Evolutionary conservation across 2,329 filamentous ascomycete species (phyloP).

Genomic region (Pestalotiopsis sp.): DNA sequence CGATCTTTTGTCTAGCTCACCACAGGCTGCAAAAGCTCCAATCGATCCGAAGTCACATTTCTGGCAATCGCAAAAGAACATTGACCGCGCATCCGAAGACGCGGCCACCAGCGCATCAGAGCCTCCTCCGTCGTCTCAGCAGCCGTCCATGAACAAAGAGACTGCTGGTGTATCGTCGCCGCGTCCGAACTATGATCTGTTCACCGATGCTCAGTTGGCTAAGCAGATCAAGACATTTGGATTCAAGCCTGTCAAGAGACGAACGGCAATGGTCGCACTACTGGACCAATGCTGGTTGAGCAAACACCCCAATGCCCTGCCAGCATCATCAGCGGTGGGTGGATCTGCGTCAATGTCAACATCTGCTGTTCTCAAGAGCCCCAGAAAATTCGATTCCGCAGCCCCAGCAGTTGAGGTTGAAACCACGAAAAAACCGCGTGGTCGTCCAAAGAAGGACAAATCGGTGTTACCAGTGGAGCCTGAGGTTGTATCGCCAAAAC

Average conservation of each 20-base stretch:
- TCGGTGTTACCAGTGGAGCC: not conserved
- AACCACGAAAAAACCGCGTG: constrained; percentile 38
- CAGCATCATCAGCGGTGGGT: not conserved
- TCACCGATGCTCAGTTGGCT: constrained; percentile 64
- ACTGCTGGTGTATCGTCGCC: constrained; percentile 4
- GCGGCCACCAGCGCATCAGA: not conserved
- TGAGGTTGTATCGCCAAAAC: constrained; percentile 7
- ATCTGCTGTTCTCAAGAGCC: constrained; percentile 26
- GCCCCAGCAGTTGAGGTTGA: constrained; percentile 8
- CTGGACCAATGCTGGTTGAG: constrained; percentile 73
- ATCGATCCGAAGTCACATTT: constrained; percentile 17
- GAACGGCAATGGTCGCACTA: constrained; percentile 69
- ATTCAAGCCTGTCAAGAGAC: constrained; percentile 71
- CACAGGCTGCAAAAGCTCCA: not conserved
- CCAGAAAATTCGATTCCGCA: constrained; percentile 17
- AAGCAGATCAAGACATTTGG: constrained; percentile 65
- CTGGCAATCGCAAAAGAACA: constrained; percentile 17
- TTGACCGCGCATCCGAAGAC: no score
- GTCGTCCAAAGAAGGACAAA: constrained; percentile 42
- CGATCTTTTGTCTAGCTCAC: constrained; percentile 19
- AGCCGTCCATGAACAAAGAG: not conserved
- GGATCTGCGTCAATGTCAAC: constrained; percentile 18
- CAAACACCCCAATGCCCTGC: constrained; percentile 39
- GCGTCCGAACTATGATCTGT: constrained; percentile 60
- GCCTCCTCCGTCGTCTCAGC: constrained; percentile 5